Base-by-base conservation (phyloP, 2,329 filamentous ascomycete genomes). In the Thielaviopsis euricoi region DNA sequence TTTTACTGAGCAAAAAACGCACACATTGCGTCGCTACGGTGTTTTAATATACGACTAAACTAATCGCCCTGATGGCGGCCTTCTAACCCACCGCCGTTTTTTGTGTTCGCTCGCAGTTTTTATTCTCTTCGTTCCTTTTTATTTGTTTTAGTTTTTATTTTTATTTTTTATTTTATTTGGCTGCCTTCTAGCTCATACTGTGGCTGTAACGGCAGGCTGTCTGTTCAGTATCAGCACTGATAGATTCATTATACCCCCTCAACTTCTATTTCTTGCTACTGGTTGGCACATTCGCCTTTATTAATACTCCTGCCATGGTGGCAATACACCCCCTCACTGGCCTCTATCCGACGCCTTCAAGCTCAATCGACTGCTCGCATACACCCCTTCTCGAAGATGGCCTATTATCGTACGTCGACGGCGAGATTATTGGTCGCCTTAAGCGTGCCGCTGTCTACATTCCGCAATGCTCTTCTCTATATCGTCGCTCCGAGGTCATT, bases 381-480 rank as follows among this genome's bases (percentile, higher is more conserved):
- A 50, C 58, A 50, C 40, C 52, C 17, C 40, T 60, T n/a, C 48
- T 55, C 33, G 22, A 55, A 60, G 55, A 55, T 22, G 40, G 53
- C 10, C 25, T 60, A 13, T 49, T 60, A n/a, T 60, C 55, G 48
- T 60, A 55, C 29, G 55, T 54, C 23, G 55, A 60, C 29, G 55
- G 55, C 9, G 22, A 51, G 3, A 43, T 58, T 17, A 53, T 60
- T 29, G 29, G 46, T n/a, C 29, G 26, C 10, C 49, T 57, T 9
- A 33, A 33, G 26, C 58, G 55, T 17, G 55, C 58, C 21, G 58
- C 55, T 33, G 49, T 51, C 6, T 55, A 55, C 19, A 43, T 60
- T 25, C 52, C 57, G 50, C 23, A 21, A 40, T 58, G 57, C 37
- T n/a, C 51, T 5, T 52, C 51, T 6, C 10, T 52, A 55, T 48